Conservation (phyloP, 352 stramenopile species). For the Phytophthora foliorum region DNA sequence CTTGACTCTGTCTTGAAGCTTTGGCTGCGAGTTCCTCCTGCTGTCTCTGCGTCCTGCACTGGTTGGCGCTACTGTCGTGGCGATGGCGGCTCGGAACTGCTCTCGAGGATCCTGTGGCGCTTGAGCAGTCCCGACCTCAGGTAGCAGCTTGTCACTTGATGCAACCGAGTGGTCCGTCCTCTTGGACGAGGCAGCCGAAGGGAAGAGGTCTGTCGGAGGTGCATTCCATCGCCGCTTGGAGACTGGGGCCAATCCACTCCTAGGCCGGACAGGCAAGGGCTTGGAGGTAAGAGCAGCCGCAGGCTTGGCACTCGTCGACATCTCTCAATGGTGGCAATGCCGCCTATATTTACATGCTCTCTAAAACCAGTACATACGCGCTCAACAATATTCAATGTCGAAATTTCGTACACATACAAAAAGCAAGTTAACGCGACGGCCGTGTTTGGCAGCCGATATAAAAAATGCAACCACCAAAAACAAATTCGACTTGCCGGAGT, state of each 20-base stretch:
- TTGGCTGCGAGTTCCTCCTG: slow-evolving; percentile 5
- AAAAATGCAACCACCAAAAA: too few species aligned
- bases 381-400: too few species aligned
- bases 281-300: slow-evolving; percentile 25
- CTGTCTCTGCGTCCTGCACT: slow-evolving; percentile 5
- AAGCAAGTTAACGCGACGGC: too few species aligned
- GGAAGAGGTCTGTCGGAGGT: slow-evolving; percentile 37
- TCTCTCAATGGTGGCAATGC: slow-evolving; percentile 3
- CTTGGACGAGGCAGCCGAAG: slow-evolving; percentile 4
- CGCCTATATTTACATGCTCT: not conserved
- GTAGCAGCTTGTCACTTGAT: slow-evolving; percentile 9
- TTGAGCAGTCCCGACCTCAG: slow-evolving; percentile 1
- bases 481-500: too few species aligned
- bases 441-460: too few species aligned
- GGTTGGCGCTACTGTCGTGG: not conserved
- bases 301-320: slow-evolving; percentile 20
- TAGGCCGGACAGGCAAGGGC: slow-evolving; percentile 15
- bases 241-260: slow-evolving; percentile 22
- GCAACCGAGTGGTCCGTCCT: not conserved
- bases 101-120: slow-evolving; percentile 12
- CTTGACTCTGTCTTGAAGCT: not conserved
- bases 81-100: slow-evolving; percentile 31
- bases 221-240: slow-evolving; percentile 41
- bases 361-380: too few species aligned
- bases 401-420: too few species aligned